Evolutionary conservation across 305 asterid species (phyloP).

Genomic region (Rubia peregrina): DNA sequence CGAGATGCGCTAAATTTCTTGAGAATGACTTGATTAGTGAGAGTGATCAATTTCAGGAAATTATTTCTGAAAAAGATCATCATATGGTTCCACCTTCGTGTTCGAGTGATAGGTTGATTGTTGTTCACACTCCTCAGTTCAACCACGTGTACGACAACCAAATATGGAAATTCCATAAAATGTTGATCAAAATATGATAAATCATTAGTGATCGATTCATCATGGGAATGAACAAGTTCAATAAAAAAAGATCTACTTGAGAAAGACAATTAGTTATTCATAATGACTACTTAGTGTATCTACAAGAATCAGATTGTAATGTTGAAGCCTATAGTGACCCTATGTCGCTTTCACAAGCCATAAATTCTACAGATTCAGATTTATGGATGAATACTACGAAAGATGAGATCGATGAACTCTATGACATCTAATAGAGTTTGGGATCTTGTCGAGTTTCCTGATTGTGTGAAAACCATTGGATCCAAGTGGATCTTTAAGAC

Average conservation of each 20-base stretch:
- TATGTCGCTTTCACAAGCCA: not conserved
- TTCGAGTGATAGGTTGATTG: conserved; percentile 9
- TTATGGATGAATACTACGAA: too few species aligned
- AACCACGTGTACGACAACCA: not conserved
- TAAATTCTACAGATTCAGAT: not conserved
- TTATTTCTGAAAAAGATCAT: conserved; percentile 8
- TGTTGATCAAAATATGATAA: not conserved
- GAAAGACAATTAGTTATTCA: not conserved
- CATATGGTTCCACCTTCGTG: not conserved
- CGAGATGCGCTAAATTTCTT: not conserved
- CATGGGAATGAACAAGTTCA: not conserved
- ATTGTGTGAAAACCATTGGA: not conserved
- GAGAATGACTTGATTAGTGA: conserved; percentile 14
- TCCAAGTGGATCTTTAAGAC: conserved; percentile 3
- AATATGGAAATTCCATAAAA: not conserved
- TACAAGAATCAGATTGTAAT: conserved; percentile 1
- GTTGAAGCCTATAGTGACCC: not conserved
- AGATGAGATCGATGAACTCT: not conserved
- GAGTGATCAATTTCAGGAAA: not conserved
- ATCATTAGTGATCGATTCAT: not conserved
- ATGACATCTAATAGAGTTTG: not conserved
- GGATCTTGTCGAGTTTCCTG: not conserved
- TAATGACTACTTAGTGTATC: conserved; percentile 9
- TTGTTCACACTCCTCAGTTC: not conserved
- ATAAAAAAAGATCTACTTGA: not conserved